Base-by-base conservation (phyloP, 1,284 basidiomycete species). In the Apiotrichum akiyoshidainum region DNA sequence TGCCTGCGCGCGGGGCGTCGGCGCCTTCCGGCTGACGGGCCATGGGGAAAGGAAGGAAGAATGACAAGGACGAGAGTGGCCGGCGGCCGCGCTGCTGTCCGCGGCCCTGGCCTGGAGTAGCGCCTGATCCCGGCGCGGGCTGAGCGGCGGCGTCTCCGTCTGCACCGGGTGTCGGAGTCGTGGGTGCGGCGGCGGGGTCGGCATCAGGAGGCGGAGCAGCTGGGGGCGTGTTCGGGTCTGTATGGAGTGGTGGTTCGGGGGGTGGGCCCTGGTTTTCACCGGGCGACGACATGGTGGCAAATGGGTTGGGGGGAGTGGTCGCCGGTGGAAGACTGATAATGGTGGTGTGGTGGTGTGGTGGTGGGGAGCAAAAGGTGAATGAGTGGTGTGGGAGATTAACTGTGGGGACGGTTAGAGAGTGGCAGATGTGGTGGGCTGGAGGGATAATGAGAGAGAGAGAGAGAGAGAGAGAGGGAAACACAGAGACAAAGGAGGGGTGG, bases 31-130 rank as follows among this genome's bases (percentile, higher is more conserved):
- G 35, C 33, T 21, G 19, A 10, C 22, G 48, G 35, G n/a, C 10
- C 39, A n/a, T 52, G 50, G n/a, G 5, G 50, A 46, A 46, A 8
- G 45, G 45, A 26, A 46, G 45, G 41, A 46, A 46, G 19, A 46
- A 26, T n/a, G 45, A 46, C 10, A 46, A 21, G 12, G 45, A 46
- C 6, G 45, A 46, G 21, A 46, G 9, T 2, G 45, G 45, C 10
- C 45, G 45, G 12, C 21, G 45, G 22, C 16, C 16, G 12, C 45
- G 19, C 45, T 44, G 41, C 5, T 44, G 41, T 10, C 41, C 41
- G 5, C 17, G 41, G n/a, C 41, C 17, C 11, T 46, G 45, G 21
- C 45, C 21, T 21, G 21, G 12, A 46, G 22, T 16, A 21, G 45
- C 8, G 11, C 19, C 11, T 12, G 45, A 10, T 8, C 19, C 41